Evolutionary conservation across 2,329 filamentous ascomycete genomes (phyloP), one percentile per base, ranked within the genome.

Genomic region (Penicillium sclerotigenum): DNA sequence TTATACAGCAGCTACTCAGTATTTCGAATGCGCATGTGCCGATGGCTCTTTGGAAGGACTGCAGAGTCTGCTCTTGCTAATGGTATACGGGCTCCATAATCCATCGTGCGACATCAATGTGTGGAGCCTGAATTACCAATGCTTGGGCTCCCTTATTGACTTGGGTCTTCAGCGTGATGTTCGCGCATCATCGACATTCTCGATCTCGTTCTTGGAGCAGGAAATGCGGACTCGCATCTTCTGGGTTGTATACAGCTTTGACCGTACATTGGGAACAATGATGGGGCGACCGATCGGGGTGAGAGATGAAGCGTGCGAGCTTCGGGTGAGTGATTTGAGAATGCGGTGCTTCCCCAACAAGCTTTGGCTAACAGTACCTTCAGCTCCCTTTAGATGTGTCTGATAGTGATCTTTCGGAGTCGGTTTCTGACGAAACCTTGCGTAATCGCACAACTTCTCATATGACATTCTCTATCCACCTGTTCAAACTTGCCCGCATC

Each of bases 91-190:
- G 0, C 71, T 83, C 13, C 77, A 82, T 34, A 82, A 76, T 56
- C 77, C 80, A 0, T 77, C 73, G 1, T 75, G 80, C 47, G 69
- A 74, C 0, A 62, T 83, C 4, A 83, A 81, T 53, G 70, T 81
- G 0, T 83, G 81, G 81, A 80, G 81, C 51, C 67, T 83, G 1
- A 81, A 83, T 51, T 83, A 83, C 51, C 81, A 83, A 57, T 82
- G 80, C 37, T 71, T 83, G 10, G 80, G 80, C 1, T 72, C 77
- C 0, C 68, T 81, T 0, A 68, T 83, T 3, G 81, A 83, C 42
- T 62, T 83, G 1, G 81, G 81, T 0, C 65, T 83, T 0, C 81
- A 83, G 52, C 73, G 81, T 22, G 75, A 81, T 48, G 74, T 82
- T 7, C 77, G 74, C 1, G 69, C 72, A 0, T 73, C 73, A 0